Percentiles rank a stretch among this genome's conserved stretches.
Evolutionary conservation across 2,329 filamentous ascomycete genomes (phyloP).

Genomic region (Drechslerella dactyloides): DNA sequence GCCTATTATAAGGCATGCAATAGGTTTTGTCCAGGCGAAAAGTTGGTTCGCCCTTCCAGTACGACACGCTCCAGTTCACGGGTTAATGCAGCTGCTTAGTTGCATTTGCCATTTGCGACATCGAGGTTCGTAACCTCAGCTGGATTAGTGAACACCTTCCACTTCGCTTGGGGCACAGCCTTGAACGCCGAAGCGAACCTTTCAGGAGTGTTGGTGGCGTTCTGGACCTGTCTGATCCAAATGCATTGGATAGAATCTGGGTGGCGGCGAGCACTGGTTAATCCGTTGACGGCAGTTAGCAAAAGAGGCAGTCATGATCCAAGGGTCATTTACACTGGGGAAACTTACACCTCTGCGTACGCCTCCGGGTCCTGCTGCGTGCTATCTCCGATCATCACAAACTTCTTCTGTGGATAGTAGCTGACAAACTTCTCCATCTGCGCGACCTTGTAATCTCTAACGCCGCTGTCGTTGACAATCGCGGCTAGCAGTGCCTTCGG

Average conservation of each 20-base stretch:
- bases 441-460: slow-evolving; percentile 82
- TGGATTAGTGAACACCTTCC: slow-evolving; percentile 83
- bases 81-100: slow-evolving; percentile 4
- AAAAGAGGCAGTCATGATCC: background rate
- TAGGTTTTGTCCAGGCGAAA: too few species aligned
- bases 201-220: slow-evolving; percentile 58
- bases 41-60: too few species aligned
- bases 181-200: slow-evolving; percentile 85
- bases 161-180: slow-evolving; percentile 71
- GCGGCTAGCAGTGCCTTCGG: slow-evolving; percentile 6
- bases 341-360: slow-evolving; percentile 75
- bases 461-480: slow-evolving; percentile 57
- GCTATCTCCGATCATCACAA: slow-evolving; percentile 86
- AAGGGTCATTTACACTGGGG: too few species aligned
- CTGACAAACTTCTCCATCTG: slow-evolving; percentile 77
- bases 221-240: slow-evolving; percentile 57
- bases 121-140: slow-evolving; percentile 61
- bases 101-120: slow-evolving; percentile 36
- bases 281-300: slow-evolving; percentile 55
- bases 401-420: slow-evolving; percentile 78
- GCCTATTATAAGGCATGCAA: too few species aligned
- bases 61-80: background rate
- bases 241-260: slow-evolving; percentile 82
- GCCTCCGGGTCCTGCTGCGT: slow-evolving; percentile 91
- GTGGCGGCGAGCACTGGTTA: slow-evolving; percentile 59